Conservation (phyloP, 1,284 basidiomycete genomes). For the Cryptococcus sp. region DNA sequence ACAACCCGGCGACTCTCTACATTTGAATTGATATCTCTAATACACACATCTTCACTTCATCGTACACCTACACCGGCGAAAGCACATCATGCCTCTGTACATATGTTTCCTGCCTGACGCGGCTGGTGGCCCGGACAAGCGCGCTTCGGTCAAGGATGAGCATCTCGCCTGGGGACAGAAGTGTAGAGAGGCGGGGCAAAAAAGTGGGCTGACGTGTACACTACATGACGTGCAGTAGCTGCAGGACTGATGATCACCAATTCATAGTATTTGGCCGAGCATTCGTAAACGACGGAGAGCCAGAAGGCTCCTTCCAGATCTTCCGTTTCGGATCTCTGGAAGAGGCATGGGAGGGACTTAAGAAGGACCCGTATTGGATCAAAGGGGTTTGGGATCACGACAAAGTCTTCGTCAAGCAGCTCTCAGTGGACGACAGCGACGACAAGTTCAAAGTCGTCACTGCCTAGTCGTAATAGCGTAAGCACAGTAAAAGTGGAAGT, state of each 20-base stretch:
- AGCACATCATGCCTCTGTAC: constrained; percentile 25
- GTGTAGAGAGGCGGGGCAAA: background rate
- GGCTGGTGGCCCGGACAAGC: constrained; percentile 18
- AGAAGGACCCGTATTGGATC: constrained; percentile 26
- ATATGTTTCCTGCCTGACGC: constrained; percentile 24
- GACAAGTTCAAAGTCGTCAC: no score
- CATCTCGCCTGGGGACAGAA: background rate
- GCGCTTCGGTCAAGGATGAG: constrained; percentile 11
- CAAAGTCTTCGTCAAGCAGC: constrained; percentile 17
- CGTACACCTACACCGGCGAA: background rate
- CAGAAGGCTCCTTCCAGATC: constrained; percentile 21
- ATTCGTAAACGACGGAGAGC: background rate
- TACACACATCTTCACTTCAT: background rate
- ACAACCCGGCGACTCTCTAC: no score
- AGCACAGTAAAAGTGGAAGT: no score
- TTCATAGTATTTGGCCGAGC: background rate
- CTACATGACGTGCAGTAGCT: no score
- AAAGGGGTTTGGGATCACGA: constrained; percentile 28
- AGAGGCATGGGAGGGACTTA: constrained; percentile 23
- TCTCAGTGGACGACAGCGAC: constrained; percentile 15
- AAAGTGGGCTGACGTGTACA: background rate
- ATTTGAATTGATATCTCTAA: background rate
- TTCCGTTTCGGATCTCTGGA: constrained; percentile 19
- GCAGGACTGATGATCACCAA: no score
- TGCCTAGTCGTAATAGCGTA: no score